These are phyloP conservation scores for Grosmannia penicillata DNA, from an alignment of 2,329 filamentous ascomycete genomes.

Conservation along the genomic window DNA sequence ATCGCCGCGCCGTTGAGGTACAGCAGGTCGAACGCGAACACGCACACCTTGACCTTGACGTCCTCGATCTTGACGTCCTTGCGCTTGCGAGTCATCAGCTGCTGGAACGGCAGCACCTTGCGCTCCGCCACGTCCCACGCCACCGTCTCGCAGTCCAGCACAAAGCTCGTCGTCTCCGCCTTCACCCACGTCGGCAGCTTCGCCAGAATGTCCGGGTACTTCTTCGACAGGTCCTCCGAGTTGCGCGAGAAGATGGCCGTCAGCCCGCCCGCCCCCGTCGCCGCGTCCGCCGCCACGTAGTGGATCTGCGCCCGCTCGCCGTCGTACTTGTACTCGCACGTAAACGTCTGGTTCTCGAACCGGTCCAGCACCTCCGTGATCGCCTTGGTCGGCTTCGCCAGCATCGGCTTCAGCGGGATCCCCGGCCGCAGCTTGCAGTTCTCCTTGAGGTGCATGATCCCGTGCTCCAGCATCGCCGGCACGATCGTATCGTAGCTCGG, in stretches of 20 bases:
- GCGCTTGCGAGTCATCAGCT: conserved; percentile 93
- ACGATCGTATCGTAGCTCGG: conserved; percentile 93
- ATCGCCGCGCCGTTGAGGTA: conserved; percentile 86
- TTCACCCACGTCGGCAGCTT: conserved; percentile 87
- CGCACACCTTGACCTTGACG: conserved; percentile 91
- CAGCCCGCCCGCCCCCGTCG: conserved; percentile 49
- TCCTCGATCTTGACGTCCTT: conserved; percentile 95
- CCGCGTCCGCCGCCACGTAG: conserved; percentile 73
- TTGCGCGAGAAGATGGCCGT: conserved; percentile 94
- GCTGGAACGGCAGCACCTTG: conserved; percentile 93
- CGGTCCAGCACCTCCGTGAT: conserved; percentile 95
- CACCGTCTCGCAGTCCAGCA: conserved; percentile 96
- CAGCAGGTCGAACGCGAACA: conserved; percentile 90
- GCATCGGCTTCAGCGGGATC: conserved; percentile 93
- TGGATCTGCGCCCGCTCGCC: conserved; percentile 98
- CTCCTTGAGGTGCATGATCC: conserved; percentile 68
- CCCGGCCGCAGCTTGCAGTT: conserved; percentile 86
- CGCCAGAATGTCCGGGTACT: conserved; percentile 88
- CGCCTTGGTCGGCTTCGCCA: conserved; percentile 95
- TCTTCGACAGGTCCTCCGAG: conserved; percentile 91
- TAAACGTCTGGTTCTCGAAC: conserved; percentile 90
- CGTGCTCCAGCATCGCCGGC: conserved; percentile 73
- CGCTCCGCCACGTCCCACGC: conserved; percentile 93
- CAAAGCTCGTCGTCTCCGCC: conserved; percentile 79
- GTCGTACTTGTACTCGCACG: conserved; percentile 98